These are phyloP conservation scores for Garcia nutans DNA, from an alignment of 345 rosid genomes.

Conservation along the genomic window DNA sequence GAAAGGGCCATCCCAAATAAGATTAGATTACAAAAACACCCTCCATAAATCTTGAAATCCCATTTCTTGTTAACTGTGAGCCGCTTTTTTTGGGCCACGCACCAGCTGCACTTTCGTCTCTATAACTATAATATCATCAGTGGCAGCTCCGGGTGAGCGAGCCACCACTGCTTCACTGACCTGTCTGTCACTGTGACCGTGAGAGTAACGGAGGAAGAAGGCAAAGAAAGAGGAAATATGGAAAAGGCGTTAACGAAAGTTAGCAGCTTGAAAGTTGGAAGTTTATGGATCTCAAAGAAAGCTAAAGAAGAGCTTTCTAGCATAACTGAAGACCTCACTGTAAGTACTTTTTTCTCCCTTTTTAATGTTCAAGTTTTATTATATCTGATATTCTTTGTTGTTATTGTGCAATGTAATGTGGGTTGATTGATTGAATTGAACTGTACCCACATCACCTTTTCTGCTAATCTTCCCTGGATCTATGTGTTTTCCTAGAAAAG, in stretches of 20 bases:
- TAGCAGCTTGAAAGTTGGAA: constrained; percentile 75
- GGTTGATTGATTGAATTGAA: constrained; percentile 13
- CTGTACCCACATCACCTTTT: constrained; percentile 6
- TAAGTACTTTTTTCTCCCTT: constrained; percentile 29
- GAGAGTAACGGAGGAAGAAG: neutral
- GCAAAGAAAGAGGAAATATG: constrained; percentile 39
- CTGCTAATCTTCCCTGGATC: constrained; percentile 20
- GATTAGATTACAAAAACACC: constrained; percentile 12
- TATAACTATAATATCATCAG: neutral
- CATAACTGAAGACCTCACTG: constrained; percentile 78
- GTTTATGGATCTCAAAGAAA: constrained; percentile 89
- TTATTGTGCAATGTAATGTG: constrained; percentile 31
- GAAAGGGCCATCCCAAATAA: too few relatives aligned
- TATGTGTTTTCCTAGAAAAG: constrained; percentile 11
- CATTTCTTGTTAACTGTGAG: neutral
- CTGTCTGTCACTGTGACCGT: constrained; percentile 6
- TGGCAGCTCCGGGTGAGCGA: neutral
- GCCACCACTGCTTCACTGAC: neutral
- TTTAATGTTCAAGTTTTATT: neutral
- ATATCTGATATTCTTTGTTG: neutral
- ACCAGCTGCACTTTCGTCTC: constrained; percentile 18
- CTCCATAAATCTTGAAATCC: neutral
- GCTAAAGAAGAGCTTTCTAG: constrained; percentile 87
- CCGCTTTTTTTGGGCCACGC: constrained; percentile 14
- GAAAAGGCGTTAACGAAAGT: constrained; percentile 92